Evolutionary conservation across 108 stramenopile genomes (phyloP), one percentile per base, ranked within the genome.

Genomic region (Ochromonas danica): DNA sequence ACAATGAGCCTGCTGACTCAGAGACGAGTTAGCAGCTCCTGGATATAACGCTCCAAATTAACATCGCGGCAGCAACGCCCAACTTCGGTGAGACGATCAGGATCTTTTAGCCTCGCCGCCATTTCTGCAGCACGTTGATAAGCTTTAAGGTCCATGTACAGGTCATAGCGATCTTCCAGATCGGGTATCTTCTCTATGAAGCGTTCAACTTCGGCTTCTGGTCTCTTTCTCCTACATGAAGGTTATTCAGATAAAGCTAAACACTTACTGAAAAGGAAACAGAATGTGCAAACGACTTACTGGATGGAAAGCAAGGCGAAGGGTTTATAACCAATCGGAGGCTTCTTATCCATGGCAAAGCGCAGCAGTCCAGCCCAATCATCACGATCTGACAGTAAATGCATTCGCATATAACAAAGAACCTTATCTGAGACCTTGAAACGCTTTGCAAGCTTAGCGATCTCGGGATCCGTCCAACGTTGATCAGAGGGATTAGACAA

Each of bases 401-500:
- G 89, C n/a, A 94, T 89, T 77, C 93, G 92, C 33, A 90, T 85
- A 80, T 91, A 83, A 91, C 91, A 94, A 38, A 91, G 60, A 70
- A 90, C 80, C 70, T 92, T 92, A 17, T 94, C 94, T n/a, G 94
- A 83, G 36, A 94, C 84, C 40, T 91, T 87, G 85, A 90, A 93
- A 78, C 91, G 92, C 83, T 91, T 93, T 0, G 91, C 91, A 65
- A 94, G 67, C 62, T 91, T 91, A 39, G 91, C 91, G 22, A 88
- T 90, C 79, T 93, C 94, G 0, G 80, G 31, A 6, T 75, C 51
- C 3, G 45, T 31, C 51, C 72, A 57, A 31, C 51, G 72, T 6
- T 17, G 3, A 6, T 75, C 72, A 10, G 10, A 3, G 3, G 72
- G n/a, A 6, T 75, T 42, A 3, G 36, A 6, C 27, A 33, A 33